Percentiles rank a stretch among this genome's conserved stretches.
Conservation (phyloP, 805 yeast species). For the Clavispora fructus region DNA sequence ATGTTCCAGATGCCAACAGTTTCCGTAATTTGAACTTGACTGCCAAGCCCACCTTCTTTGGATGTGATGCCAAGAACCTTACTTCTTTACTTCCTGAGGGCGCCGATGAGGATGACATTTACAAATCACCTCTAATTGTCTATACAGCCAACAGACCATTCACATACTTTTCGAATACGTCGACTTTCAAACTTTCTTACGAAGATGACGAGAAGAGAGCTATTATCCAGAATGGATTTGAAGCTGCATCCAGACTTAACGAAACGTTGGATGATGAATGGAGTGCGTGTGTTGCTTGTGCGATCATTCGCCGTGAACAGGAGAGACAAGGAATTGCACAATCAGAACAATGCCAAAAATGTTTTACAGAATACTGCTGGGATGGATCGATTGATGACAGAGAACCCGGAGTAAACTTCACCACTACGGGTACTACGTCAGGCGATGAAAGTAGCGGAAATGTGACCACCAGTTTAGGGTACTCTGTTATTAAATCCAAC, state of each 20-base stretch:
- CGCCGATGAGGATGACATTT: constrained; percentile 9
- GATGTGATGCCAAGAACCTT: constrained; percentile 22
- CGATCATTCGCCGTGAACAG: constrained; percentile 70
- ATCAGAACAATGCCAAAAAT: constrained; percentile 62
- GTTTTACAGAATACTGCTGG: constrained; percentile 78
- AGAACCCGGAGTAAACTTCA: constrained; percentile 30
- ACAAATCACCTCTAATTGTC: constrained; percentile 21
- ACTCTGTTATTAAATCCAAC: constrained; percentile 8
- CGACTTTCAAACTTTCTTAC: constrained; percentile 24
- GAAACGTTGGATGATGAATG: constrained; percentile 64
- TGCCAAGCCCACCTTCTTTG: constrained; percentile 22
- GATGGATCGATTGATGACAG: constrained; percentile 36
- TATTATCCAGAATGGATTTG: constrained; percentile 25
- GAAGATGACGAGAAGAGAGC: constrained; percentile 18
- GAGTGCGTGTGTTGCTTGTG: constrained; percentile 77
- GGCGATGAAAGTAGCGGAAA: constrained; percentile 17
- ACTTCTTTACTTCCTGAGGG: constrained; percentile 14
- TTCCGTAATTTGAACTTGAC: constrained; percentile 19
- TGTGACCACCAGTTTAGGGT: constrained; percentile 16
- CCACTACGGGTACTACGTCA: constrained; percentile 34
- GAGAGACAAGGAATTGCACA: constrained; percentile 60
- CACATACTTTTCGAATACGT: constrained; percentile 22
- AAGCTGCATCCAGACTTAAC: constrained; percentile 38
- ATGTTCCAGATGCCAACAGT: constrained; percentile 18
- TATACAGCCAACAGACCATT: constrained; percentile 29